A percentile compares a stretch with the other conserved stretches of the same genome.
These are phyloP conservation scores for Mortierella polycephala DNA, from an alignment of 371 early-diverging fungal species.

Conservation along the genomic window DNA sequence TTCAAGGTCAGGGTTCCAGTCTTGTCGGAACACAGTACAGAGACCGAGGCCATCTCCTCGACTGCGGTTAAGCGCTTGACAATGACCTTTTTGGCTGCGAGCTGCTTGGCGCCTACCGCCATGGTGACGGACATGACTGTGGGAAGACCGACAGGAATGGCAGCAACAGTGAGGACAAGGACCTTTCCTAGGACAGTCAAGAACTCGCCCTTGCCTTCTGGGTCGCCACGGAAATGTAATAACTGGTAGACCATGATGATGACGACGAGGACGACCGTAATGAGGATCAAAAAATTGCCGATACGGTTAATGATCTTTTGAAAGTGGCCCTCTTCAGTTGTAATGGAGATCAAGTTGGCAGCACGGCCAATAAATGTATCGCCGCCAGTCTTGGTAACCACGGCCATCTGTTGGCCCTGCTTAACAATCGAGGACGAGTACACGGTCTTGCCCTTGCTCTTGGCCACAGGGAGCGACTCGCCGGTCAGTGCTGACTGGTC, in stretches of 20 bases:
- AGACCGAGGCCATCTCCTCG: constrained; percentile 95
- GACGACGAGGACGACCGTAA: constrained; percentile 83
- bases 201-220: constrained; percentile 53
- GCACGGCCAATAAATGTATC: constrained; percentile 92
- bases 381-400: constrained; percentile 87
- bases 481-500: constrained; percentile 97
- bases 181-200: constrained; percentile 80
- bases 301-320: constrained; percentile 92
- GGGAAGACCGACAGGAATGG: constrained; percentile 96
- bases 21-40: constrained; percentile 95
- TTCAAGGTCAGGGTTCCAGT: constrained; percentile 97
- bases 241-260: constrained; percentile 85
- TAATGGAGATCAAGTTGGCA: constrained; percentile 87
- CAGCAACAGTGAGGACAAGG: constrained; percentile 94
- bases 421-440: constrained; percentile 89
- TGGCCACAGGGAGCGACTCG: constrained; percentile 90
- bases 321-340: constrained; percentile 87
- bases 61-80: constrained; percentile 95
- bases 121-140: constrained; percentile 98
- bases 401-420: constrained; percentile 87
- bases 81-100: constrained; percentile 94
- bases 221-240: constrained; percentile 49
- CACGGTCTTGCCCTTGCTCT: constrained; percentile 81
- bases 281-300: constrained; percentile 90
- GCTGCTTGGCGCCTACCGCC: constrained; percentile 94